A percentile compares a stretch with the other conserved stretches of the same genome.
Conservation (phyloP, 805 yeast genomes). For the Phaffomyces opuntiae region DNA sequence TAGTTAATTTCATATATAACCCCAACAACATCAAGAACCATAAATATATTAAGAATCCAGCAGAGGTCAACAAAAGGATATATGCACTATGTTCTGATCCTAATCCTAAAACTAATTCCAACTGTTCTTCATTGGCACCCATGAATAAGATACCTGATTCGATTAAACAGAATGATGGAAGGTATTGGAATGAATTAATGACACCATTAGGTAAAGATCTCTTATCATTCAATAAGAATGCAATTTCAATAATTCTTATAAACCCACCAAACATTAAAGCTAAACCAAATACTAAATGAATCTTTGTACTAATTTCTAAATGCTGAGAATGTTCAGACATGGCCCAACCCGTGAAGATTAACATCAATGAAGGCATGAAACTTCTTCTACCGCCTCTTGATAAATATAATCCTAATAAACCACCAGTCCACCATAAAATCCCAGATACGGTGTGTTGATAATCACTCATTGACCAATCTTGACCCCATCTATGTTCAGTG, state of each 20-base stretch:
- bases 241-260: slow-evolving; percentile 69
- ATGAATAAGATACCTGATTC: slow-evolving; percentile 78
- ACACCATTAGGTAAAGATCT: slow-evolving; percentile 32
- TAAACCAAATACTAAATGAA: slow-evolving; percentile 81
- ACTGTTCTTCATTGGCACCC: slow-evolving; percentile 91
- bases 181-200: slow-evolving; percentile 69
- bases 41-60: slow-evolving; percentile 64
- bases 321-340: slow-evolving; percentile 88
- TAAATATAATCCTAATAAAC: slow-evolving; percentile 74
- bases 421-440: slow-evolving; percentile 94
- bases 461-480: slow-evolving; percentile 88
- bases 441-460: slow-evolving; percentile 97
- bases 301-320: slow-evolving; percentile 71
- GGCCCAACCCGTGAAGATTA: slow-evolving; percentile 88
- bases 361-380: slow-evolving; percentile 73
- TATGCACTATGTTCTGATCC: slow-evolving; percentile 86
- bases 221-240: slow-evolving; percentile 64
- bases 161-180: slow-evolving; percentile 77
- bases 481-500: slow-evolving; percentile 97
- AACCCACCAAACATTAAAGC: slow-evolving; percentile 75
- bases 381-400: slow-evolving; percentile 63
- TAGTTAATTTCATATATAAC: slow-evolving; percentile 43
- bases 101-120: slow-evolving; percentile 57
- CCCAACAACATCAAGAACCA: slow-evolving; percentile 58
- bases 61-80: slow-evolving; percentile 60